Evolutionary conservation across 2,329 filamentous ascomycete genomes (phyloP), one percentile per base, ranked within the genome.

Genomic region (Diaporthe capsici): DNA sequence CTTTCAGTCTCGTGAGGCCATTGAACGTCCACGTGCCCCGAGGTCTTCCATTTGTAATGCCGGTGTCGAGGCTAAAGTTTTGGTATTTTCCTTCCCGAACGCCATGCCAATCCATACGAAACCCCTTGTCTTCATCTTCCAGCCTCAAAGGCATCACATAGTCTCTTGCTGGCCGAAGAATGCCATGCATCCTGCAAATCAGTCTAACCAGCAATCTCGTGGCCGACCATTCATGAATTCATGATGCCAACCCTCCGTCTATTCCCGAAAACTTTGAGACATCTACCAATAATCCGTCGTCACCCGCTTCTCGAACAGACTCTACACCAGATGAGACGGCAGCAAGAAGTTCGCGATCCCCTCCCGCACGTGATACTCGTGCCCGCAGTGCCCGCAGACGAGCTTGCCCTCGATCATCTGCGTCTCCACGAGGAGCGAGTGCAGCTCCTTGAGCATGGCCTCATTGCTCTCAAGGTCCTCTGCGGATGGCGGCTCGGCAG

Each of bases 311-410:
- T 17, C n/a, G 28, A 31, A 10, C 12, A 31, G 6, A 12, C 17
- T 37, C 85, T 83, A 92, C 63, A 96, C 97, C 84, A 99, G 86
- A 87, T 99, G 97, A 81, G 94, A 97, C 17, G 97, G 97, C 79
- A 99, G 86, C 82, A 99, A 86, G 82, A 99, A 99, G 85, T 98
- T 98, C 76, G 95, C 95, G 84, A 98, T 98, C 7, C 97, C 97
- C 85, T 99, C 96, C 83, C 97, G 96, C 78, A 99, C 93, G 76
- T 92, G 92, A 85, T 98, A 99, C 87, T 98, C 95, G 83, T 98
- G 96, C 65, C 94, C 95, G 83, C 97, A 99, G 84, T 94, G 94
- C 65, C 91, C 95, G 84, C 97, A 99, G 7, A 96, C 94, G 78
- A 99, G 88, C 85, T 94, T 96, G 4, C 97, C 97, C 85, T 96